phyloP scores from a whole-genome alignment of 2,329 filamentous ascomycete genomes.

The Sporothrix euskadiensis region DNA sequence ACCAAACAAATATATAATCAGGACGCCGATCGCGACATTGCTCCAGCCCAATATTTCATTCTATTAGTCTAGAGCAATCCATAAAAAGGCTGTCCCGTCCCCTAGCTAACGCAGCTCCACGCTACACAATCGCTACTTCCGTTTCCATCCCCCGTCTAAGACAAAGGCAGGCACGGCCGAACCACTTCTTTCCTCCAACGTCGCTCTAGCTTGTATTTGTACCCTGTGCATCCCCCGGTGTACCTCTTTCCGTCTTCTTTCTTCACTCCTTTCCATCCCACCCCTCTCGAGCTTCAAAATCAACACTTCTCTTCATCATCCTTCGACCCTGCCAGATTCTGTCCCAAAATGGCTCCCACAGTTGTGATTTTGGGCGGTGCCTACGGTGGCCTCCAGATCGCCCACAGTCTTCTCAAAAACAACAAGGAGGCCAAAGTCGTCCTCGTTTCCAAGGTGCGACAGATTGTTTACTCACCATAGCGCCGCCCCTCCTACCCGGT shows the following conservation, averaged over 20 bases:
- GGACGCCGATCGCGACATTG: constrained; percentile 15
- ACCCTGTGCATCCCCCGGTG: background rate
- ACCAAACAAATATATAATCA: constrained; percentile 8
- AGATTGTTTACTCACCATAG: background rate
- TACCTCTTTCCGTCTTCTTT: background rate
- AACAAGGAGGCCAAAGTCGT: constrained; percentile 54
- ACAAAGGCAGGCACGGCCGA: constrained; percentile 13
- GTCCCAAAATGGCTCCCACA: constrained; percentile 49
- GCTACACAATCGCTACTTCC: background rate
- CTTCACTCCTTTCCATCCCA: background rate
- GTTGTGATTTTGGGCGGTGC: constrained; percentile 58
- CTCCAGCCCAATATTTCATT: background rate
- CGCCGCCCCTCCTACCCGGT: background rate
- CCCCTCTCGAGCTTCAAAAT: background rate
- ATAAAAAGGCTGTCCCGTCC: constrained; percentile 13
- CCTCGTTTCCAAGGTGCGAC: constrained; percentile 55
- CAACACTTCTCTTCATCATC: background rate
- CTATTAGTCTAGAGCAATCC: background rate
- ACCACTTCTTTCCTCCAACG: background rate
- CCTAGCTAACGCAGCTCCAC: background rate
- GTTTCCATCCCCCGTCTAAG: background rate
- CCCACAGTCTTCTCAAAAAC: constrained; percentile 56
- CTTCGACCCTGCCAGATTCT: background rate
- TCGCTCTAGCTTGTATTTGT: background rate
- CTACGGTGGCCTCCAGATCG: constrained; percentile 54